Conservation (phyloP, 495 filamentous ascomycete genomes). For the Elasticomyces elasticus region DNA sequence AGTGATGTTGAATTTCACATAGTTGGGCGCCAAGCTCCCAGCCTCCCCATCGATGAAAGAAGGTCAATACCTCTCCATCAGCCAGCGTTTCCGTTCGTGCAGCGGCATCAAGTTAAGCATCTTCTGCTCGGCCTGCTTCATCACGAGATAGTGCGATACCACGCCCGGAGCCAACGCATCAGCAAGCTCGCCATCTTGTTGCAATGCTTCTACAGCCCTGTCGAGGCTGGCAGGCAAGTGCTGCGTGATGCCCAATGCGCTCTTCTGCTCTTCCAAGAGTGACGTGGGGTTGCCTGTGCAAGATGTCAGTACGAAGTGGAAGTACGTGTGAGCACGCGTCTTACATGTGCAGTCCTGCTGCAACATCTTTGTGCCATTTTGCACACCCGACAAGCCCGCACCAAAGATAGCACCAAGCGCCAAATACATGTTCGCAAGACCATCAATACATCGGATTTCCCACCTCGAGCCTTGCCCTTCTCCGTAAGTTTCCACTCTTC, state of each 20-base stretch:
- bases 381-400: slow-evolving; percentile 54
- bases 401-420: slow-evolving; percentile 56
- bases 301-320: not conserved
- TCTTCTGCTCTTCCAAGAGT: slow-evolving; percentile 41
- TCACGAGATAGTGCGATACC: slow-evolving; percentile 25
- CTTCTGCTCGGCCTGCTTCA: slow-evolving; percentile 31
- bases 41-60: not conserved
- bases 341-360: slow-evolving; percentile 51
- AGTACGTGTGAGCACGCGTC: slow-evolving; percentile 12
- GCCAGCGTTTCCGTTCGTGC: slow-evolving; percentile 25
- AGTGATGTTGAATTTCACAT: not conserved
- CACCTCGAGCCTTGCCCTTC: slow-evolving; percentile 40
- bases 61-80: slow-evolving; percentile 31
- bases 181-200: slow-evolving; percentile 24
- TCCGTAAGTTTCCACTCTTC: slow-evolving; percentile 37
- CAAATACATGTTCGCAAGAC: slow-evolving; percentile 63
- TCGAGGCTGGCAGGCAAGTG: slow-evolving; percentile 24
- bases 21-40: not conserved
- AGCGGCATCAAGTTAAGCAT: slow-evolving; percentile 31
- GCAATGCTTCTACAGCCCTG: slow-evolving; percentile 21
- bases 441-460: slow-evolving; percentile 63
- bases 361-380: slow-evolving; percentile 33
- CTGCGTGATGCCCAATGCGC: slow-evolving; percentile 41
- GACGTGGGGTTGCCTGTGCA: slow-evolving; percentile 25
- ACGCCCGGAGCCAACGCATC: slow-evolving; percentile 23